phyloP scores from a whole-genome alignment of 2,329 filamentous ascomycete species.

The Hypomyces rosellus region DNA sequence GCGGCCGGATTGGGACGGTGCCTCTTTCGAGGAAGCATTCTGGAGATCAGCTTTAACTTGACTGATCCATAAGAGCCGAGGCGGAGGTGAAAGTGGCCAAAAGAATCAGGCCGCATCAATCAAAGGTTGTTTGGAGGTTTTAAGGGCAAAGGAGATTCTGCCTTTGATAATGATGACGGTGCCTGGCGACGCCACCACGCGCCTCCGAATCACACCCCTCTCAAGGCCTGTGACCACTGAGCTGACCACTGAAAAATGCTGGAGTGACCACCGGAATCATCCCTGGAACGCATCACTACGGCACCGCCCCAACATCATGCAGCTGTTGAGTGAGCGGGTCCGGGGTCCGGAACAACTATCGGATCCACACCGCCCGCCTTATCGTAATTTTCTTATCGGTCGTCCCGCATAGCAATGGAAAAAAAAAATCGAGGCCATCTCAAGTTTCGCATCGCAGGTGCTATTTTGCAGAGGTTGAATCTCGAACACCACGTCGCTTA shows the following conservation, averaged over 20 bases:
- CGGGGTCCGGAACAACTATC: conserved; percentile 15
- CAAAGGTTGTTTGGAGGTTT: not conserved
- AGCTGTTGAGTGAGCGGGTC: not conserved
- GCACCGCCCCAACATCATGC: not conserved
- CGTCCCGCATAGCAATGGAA: conserved; percentile 17
- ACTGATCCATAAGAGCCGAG: conserved; percentile 1
- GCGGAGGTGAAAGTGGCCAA: not conserved
- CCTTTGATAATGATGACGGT: conserved; percentile 8
- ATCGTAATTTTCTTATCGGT: conserved; percentile 20
- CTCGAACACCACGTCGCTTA: conserved; percentile 2
- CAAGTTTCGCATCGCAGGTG: conserved; percentile 3
- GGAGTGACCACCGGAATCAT: too few relatives aligned
- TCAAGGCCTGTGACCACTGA: not conserved
- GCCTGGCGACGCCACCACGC: conserved; percentile 9
- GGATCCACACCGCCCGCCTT: conserved; percentile 11
- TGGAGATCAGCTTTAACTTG: not conserved
- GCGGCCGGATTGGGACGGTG: conserved; percentile 24
- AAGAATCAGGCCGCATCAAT: conserved; percentile 3
- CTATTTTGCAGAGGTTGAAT: conserved; percentile 3
- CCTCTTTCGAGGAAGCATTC: conserved; percentile 30
- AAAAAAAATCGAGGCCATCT: conserved; percentile 20
- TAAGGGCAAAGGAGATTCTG: not conserved
- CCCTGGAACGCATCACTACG: too few relatives aligned
- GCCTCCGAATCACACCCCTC: conserved; percentile 4
- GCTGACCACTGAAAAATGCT: too few relatives aligned